These are phyloP conservation scores for Citeromyces hawaiiensis DNA, from an alignment of 1,139 yeast species.

Conservation along the genomic window DNA sequence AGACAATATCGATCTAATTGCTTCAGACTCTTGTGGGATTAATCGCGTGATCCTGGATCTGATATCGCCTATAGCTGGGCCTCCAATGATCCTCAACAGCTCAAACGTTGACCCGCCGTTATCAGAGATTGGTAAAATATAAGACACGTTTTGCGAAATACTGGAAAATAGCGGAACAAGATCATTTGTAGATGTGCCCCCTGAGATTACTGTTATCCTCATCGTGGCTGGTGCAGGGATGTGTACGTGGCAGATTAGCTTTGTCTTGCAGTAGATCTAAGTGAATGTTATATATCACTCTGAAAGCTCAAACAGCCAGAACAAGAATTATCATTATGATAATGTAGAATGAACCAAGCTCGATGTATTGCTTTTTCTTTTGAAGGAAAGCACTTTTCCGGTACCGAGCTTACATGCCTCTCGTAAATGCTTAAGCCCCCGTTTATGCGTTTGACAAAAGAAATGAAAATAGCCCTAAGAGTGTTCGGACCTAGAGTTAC, in stretches of 20 bases:
- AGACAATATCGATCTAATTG: slow-evolving; percentile 36
- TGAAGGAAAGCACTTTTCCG: too few species aligned
- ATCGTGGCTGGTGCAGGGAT: not conserved
- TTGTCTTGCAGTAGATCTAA: too few species aligned
- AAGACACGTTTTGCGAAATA: slow-evolving; percentile 32
- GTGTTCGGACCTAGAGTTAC: too few species aligned
- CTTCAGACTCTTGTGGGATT: slow-evolving; percentile 35
- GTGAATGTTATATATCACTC: too few species aligned
- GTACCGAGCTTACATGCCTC: too few species aligned
- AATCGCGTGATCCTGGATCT: slow-evolving; percentile 70
- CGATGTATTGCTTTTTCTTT: too few species aligned
- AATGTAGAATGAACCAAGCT: too few species aligned
- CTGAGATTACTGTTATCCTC: slow-evolving; percentile 38
- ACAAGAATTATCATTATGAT: too few species aligned
- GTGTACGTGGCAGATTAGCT: not conserved
- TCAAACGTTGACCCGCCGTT: slow-evolving; percentile 96
- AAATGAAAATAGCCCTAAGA: too few species aligned
- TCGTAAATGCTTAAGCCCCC: too few species aligned
- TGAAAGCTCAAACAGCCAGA: too few species aligned
- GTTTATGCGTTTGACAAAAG: too few species aligned
- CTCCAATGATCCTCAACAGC: slow-evolving; percentile 78
- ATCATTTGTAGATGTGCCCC: slow-evolving; percentile 69
- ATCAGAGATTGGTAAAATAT: slow-evolving; percentile 75
- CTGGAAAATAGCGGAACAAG: slow-evolving; percentile 34
- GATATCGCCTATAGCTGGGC: slow-evolving; percentile 91